Conservation (phyloP, 2,329 filamentous ascomycete species). For the Trichoderma sp. region DNA sequence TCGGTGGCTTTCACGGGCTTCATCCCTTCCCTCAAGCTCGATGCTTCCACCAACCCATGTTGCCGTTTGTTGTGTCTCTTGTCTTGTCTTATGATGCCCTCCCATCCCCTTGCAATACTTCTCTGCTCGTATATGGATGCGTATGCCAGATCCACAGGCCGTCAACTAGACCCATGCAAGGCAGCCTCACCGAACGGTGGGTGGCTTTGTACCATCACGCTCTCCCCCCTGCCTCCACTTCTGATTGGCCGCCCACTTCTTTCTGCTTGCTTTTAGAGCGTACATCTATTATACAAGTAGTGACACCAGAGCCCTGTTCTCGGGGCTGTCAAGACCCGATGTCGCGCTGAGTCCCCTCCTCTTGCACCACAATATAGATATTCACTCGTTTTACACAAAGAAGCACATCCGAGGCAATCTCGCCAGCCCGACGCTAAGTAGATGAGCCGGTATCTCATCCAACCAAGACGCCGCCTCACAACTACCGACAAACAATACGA, state of each 20-base stretch:
- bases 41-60: not conserved
- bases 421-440: not conserved
- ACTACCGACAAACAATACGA: not conserved
- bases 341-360: not conserved
- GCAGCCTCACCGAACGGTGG: slow-evolving; percentile 18
- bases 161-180: slow-evolving; percentile 10
- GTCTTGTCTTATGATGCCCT: slow-evolving; percentile 9
- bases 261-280: not conserved
- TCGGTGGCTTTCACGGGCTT: not conserved
- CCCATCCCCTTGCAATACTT: slow-evolving; percentile 11
- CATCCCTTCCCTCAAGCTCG: slow-evolving; percentile 1
- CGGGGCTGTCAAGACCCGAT: slow-evolving; percentile 13
- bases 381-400: slow-evolving; percentile 10
- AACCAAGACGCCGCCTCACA: not conserved
- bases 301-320: slow-evolving; percentile 14
- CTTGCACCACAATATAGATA: slow-evolving; percentile 13
- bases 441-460: slow-evolving; percentile 23
- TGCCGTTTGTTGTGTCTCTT: slow-evolving; percentile 4
- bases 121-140: slow-evolving; percentile 1
- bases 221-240: slow-evolving; percentile 11
- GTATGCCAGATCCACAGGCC: slow-evolving; percentile 19
- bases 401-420: not conserved
- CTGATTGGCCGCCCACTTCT: slow-evolving; percentile 10
- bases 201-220: slow-evolving; percentile 5
- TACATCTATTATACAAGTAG: slow-evolving; percentile 9